These are phyloP conservation scores for Tricholoma bakamatsutake DNA, from an alignment of 768 basidiomycete genomes.

Conservation along the genomic window DNA sequence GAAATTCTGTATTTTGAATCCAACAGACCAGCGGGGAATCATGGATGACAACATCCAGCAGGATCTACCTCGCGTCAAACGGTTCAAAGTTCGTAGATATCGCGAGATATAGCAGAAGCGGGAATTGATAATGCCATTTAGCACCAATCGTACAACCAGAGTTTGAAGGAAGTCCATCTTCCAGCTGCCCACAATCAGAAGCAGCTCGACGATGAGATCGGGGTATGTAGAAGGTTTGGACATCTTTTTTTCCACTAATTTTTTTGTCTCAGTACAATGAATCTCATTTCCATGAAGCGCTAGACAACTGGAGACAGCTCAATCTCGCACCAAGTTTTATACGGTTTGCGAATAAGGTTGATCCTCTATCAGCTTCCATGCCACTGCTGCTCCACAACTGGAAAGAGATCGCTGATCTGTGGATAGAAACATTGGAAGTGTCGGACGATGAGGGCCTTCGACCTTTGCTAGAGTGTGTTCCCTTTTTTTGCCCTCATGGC, in stretches of 20 bases:
- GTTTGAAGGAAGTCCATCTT: slow-evolving; percentile 65
- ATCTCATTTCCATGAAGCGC: slow-evolving; percentile 70
- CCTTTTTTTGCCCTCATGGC: not conserved
- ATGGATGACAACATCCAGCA: not conserved
- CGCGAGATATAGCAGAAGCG: not conserved
- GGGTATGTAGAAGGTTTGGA: slow-evolving; percentile 28
- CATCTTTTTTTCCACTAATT: not conserved
- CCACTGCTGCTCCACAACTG: slow-evolving; percentile 79
- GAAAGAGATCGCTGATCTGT: slow-evolving; percentile 58
- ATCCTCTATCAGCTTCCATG: slow-evolving; percentile 65
- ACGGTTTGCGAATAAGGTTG: slow-evolving; percentile 55
- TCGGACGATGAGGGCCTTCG: slow-evolving; percentile 70
- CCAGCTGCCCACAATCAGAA: slow-evolving; percentile 55
- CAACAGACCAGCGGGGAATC: no score
- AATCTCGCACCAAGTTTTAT: slow-evolving; percentile 76
- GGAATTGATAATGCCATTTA: slow-evolving; percentile 18
- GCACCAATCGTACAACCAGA: slow-evolving; percentile 71
- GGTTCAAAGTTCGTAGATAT: not conserved
- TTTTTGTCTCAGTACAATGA: slow-evolving; percentile 52
- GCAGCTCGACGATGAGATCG: slow-evolving; percentile 56
- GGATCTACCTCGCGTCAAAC: slow-evolving; percentile 1
- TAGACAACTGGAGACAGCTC: slow-evolving; percentile 74
- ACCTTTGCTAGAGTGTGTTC: slow-evolving; percentile 69
- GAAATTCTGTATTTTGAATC: no score
- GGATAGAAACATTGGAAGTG: slow-evolving; percentile 50